Conservation (phyloP, 169 alveolate genomes). For the Plasmodium adleri region DNA sequence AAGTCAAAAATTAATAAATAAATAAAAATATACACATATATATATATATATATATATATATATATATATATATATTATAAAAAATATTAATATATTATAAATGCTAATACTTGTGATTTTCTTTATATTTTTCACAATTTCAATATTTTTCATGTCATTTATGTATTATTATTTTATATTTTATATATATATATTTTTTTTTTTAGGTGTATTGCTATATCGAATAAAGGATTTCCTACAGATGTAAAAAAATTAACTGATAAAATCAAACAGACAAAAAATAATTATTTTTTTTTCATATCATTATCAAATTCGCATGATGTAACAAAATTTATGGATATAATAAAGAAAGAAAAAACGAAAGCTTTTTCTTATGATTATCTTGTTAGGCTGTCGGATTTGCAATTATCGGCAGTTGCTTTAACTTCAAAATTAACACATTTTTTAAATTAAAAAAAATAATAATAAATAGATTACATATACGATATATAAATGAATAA, state of each 20-base stretch:
- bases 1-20: slow-evolving; percentile 4
- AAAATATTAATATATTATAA: background rate
- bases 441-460: slow-evolving; percentile 26
- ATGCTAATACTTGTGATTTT: background rate
- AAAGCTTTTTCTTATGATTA: slow-evolving; percentile 36
- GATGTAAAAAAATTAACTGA: slow-evolving; percentile 59
- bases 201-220: slow-evolving; percentile 57
- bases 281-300: slow-evolving; percentile 39
- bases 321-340: slow-evolving; percentile 38
- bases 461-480: background rate
- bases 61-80: background rate
- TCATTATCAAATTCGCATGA: slow-evolving; percentile 35
- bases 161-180: slow-evolving; percentile 1
- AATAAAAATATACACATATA: background rate
- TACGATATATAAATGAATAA: background rate
- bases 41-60: background rate
- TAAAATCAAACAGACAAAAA: slow-evolving; percentile 24
- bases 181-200: background rate
- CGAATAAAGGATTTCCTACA: slow-evolving; percentile 64
- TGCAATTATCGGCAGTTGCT: slow-evolving; percentile 25
- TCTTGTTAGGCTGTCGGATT: slow-evolving; percentile 33
- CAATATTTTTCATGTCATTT: no score
- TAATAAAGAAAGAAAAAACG: slow-evolving; percentile 1
- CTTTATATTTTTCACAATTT: background rate
- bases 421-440: slow-evolving; percentile 39